Evolutionary conservation across 2,329 filamentous ascomycete species (phyloP).

Genomic region (Colletotrichum camelliae): DNA sequence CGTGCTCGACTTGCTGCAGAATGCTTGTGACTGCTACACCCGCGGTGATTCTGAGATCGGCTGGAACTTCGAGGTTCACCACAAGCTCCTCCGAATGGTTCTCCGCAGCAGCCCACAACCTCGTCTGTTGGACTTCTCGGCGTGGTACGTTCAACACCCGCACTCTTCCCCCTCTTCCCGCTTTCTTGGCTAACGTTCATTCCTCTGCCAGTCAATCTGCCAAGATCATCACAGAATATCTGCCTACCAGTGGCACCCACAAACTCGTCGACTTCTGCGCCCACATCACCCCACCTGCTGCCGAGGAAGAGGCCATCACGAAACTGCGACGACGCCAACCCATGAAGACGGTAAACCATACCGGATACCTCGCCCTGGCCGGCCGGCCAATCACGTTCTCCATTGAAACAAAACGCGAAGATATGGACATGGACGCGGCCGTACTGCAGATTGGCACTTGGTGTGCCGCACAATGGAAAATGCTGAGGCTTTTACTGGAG

Average conservation of each 20-base stretch:
- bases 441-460: not conserved
- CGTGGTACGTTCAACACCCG: not conserved
- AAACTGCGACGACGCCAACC: not conserved
- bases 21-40: not conserved
- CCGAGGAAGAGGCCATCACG: not conserved
- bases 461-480: not conserved
- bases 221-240: not conserved
- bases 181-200: not conserved
- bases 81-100: not conserved
- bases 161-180: not conserved
- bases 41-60: not conserved
- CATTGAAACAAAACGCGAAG: not conserved
- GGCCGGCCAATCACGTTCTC: not conserved
- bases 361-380: not conserved
- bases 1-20: not conserved
- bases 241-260: not conserved
- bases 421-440: not conserved
- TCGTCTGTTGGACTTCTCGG: not conserved
- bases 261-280: not conserved
- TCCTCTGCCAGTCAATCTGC: not conserved
- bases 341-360: not conserved
- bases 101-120: not conserved
- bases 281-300: not conserved
- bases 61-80: not conserved
- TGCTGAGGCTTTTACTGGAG: not conserved